phyloP scores from a whole-genome alignment of 805 yeast genomes.

The Lipomyces mesembrius region DNA sequence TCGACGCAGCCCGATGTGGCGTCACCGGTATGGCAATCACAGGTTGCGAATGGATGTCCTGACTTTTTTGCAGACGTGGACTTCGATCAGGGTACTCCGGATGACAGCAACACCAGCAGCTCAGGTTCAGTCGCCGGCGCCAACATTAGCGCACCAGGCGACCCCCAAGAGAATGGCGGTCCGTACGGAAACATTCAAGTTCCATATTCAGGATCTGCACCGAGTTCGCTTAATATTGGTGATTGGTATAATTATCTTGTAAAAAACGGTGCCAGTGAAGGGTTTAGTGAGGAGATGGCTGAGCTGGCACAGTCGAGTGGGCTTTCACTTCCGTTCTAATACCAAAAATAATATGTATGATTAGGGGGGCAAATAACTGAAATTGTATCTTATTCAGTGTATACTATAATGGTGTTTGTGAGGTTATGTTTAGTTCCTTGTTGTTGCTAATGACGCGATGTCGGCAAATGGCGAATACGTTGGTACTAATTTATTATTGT shows the following conservation, averaged over 20 bases:
- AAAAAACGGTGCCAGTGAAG: conserved; percentile 28
- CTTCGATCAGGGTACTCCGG: conserved; percentile 18
- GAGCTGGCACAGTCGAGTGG: conserved; percentile 28
- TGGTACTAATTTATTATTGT: neutral
- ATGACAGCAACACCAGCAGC: conserved; percentile 11
- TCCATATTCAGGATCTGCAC: conserved; percentile 37
- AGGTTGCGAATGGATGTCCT: conserved; percentile 1
- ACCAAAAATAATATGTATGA: neutral
- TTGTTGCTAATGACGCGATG: neutral
- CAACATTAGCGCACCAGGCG: neutral
- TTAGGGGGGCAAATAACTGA: neutral
- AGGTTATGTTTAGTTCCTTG: neutral
- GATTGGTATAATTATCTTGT: conserved; percentile 50
- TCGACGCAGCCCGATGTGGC: neutral
- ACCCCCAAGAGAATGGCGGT: neutral
- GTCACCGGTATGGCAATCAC: neutral
- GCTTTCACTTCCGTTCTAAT: conserved; percentile 10
- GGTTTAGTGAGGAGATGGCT: conserved; percentile 22
- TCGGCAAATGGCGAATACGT: neutral
- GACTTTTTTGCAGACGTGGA: conserved; percentile 22
- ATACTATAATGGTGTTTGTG: neutral
- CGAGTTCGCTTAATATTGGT: conserved; percentile 46
- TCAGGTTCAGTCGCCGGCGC: conserved; percentile 4
- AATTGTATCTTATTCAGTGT: neutral
- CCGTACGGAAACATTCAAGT: neutral